A percentile compares a stretch with the other conserved stretches of the same genome.
Evolutionary conservation across 2,329 filamentous ascomycete genomes (phyloP).

Genomic region (Epichloe aotearoae): DNA sequence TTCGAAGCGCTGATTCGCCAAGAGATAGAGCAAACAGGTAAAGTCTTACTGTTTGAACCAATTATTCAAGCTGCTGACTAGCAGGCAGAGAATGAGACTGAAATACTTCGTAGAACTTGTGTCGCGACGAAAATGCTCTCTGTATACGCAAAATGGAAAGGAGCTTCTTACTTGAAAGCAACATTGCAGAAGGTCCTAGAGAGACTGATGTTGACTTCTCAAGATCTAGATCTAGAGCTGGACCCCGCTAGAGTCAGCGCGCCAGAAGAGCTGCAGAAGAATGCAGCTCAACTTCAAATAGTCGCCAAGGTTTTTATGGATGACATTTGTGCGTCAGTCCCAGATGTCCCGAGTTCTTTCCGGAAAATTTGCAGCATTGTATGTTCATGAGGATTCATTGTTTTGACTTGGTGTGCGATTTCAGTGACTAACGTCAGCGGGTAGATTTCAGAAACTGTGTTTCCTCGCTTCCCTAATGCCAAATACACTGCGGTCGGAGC

Average conservation of each 20-base stretch:
- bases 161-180: slow-evolving; percentile 45
- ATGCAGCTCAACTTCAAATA: slow-evolving; percentile 50
- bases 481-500: slow-evolving; percentile 61
- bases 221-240: slow-evolving; percentile 54
- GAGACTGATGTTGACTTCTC: slow-evolving; percentile 50
- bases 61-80: slow-evolving; percentile 7
- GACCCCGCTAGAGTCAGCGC: slow-evolving; percentile 49
- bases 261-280: slow-evolving; percentile 50
- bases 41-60: background rate
- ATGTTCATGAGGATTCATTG: slow-evolving; percentile 15
- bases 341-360: slow-evolving; percentile 49
- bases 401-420: background rate
- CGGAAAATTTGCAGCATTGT: slow-evolving; percentile 55
- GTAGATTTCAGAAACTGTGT: slow-evolving; percentile 49
- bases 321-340: slow-evolving; percentile 51
- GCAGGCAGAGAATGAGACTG: slow-evolving; percentile 47
- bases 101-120: slow-evolving; percentile 53
- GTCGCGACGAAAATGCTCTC: slow-evolving; percentile 63
- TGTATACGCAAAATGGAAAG: slow-evolving; percentile 61
- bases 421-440: background rate
- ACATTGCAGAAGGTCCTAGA: slow-evolving; percentile 56
- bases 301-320: slow-evolving; percentile 61
- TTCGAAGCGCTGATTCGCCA: slow-evolving; percentile 55
- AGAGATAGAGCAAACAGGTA: slow-evolving; percentile 53
- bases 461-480: slow-evolving; percentile 50